Base-by-base conservation (phyloP, 1,139 yeast genomes). In the Pichia sp. region DNA sequence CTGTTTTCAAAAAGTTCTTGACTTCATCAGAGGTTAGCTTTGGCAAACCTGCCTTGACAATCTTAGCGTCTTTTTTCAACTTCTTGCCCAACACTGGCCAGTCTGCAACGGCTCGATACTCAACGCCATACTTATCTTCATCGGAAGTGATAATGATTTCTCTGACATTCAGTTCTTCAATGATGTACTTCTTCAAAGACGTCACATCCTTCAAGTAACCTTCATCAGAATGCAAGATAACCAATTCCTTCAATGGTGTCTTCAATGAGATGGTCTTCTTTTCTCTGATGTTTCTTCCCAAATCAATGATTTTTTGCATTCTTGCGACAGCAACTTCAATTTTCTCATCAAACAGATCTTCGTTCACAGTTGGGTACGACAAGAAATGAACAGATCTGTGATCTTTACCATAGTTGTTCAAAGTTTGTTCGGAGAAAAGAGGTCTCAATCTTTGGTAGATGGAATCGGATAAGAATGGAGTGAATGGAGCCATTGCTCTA, bases 41-140 rank as follows among this genome's bases (percentile, higher is more conserved):
- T 59, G 98, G 97, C 62, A 95, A 79, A 25, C 95, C 98, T 66
- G 85, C 95, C 78, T 93, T 93, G 56, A 95, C 99, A 70, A 82
- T 86, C 74, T 87, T 89, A 59, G 88, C 95, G 65, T 91, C 98
- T 68, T 84, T 84, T 81, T 91, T 91, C 70, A 95, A 81, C 72
- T 93, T 93, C 79, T 93, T 93, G 74, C 99, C 99, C 61, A 95
- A 80, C 18, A 90, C 89, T 50, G 98, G 96, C 99, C 99, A 95
- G 74, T 95, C 99, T 46, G 99, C 99, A 69, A 87, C 95, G 47
- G 93, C 97, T 57, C 80, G 82, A 75, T 91, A 93, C 66, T 85
- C 87, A 57, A 95, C 98, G 63, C 93, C 95, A 66, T 90, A 91
- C 66, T 85, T 83, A 62, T 79, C 85, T 74, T 95, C 99, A 66